These are phyloP conservation scores for Glycine tomentella DNA, from an alignment of 306 rosid genomes.

Conservation along the genomic window DNA sequence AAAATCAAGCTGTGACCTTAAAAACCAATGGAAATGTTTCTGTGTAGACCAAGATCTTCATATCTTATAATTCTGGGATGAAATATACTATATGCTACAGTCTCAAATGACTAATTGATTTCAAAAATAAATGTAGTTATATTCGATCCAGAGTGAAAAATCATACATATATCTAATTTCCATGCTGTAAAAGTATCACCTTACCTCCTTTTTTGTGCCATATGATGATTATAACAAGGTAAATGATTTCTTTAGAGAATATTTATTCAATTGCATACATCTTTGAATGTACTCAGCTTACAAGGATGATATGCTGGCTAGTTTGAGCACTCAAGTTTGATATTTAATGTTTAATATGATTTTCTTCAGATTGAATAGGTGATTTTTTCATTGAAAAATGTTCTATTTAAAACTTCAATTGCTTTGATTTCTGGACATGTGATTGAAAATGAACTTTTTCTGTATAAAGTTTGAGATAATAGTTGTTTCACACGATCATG, in stretches of 20 bases:
- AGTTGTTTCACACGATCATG: not conserved
- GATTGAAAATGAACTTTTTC: not conserved
- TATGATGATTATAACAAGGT: not conserved
- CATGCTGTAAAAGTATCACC: not conserved
- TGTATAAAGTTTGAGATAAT: not conserved
- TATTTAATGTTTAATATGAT: not conserved
- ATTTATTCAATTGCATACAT: not conserved
- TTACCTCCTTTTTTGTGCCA: constrained; percentile 10
- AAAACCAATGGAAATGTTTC: not conserved
- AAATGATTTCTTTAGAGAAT: not conserved
- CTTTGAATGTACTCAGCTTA: not conserved
- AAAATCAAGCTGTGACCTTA: constrained; percentile 8
- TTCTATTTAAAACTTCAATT: not conserved
- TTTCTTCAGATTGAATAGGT: not conserved
- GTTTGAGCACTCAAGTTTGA: constrained; percentile 22
- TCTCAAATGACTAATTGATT: not conserved
- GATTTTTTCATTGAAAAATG: not conserved
- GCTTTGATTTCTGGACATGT: not conserved
- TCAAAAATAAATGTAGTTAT: too few relatives aligned
- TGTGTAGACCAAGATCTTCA: not conserved
- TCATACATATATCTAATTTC: not conserved
- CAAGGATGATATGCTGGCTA: not conserved
- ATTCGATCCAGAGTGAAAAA: constrained; percentile 6
- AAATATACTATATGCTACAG: constrained; percentile 3
- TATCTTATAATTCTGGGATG: not conserved